A percentile compares a stretch with the other conserved stretches of the same genome.
phyloP scores from a whole-genome alignment of 495 filamentous ascomycete species.

The Letharia lupina region DNA sequence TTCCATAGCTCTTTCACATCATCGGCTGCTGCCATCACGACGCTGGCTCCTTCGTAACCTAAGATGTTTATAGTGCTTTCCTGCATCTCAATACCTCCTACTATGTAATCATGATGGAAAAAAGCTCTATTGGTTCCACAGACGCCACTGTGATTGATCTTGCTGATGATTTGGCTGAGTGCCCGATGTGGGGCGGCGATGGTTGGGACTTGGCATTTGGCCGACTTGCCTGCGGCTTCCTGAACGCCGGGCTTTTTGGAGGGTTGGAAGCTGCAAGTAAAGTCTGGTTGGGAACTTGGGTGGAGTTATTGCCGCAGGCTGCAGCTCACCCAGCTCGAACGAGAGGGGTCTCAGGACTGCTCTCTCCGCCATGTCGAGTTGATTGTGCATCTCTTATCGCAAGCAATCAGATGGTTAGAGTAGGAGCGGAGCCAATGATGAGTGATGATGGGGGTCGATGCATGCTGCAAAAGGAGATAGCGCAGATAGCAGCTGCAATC shows the following conservation, averaged over 20 bases:
- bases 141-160: slow-evolving; percentile 5
- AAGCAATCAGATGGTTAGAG: too few relatives aligned
- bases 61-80: neutral
- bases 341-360: neutral
- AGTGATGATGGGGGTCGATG: too few relatives aligned
- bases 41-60: slow-evolving; percentile 6
- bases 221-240: neutral
- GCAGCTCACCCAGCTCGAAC: neutral
- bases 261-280: neutral
- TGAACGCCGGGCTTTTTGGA: neutral
- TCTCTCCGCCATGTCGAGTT: too few relatives aligned
- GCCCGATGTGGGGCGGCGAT: neutral
- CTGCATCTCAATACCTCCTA: neutral
- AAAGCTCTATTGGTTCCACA: slow-evolving; percentile 1
- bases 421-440: too few relatives aligned
- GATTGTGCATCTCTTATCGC: too few relatives aligned
- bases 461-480: too few relatives aligned
- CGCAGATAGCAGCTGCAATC: too few relatives aligned
- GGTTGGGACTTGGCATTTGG: slow-evolving; percentile 1
- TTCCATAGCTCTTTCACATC: neutral
- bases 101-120: neutral
- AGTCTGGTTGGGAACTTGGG: too few relatives aligned
- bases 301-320: neutral
- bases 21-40: neutral
- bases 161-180: slow-evolving; percentile 1